phyloP scores from a whole-genome alignment of 768 basidiomycete species.

The Leccinellum albellum region DNA sequence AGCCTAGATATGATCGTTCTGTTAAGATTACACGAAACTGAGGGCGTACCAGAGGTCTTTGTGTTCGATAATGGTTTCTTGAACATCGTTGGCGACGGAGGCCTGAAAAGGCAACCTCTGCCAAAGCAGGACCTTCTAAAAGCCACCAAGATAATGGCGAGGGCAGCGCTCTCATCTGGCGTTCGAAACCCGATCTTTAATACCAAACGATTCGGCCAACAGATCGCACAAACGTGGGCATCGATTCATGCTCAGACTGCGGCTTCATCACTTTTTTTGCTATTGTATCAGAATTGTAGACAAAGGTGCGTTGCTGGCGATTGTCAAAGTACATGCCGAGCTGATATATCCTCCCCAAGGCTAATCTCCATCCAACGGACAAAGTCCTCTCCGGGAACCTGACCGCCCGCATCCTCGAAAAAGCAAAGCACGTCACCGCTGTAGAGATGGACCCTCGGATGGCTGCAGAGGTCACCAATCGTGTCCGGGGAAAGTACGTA shows the following conservation, averaged over 20 bases:
- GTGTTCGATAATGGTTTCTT: slow-evolving; percentile 67
- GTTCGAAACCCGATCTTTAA: slow-evolving; percentile 89
- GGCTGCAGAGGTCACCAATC: slow-evolving; percentile 96
- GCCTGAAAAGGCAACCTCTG: slow-evolving; percentile 22
- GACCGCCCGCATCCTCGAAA: slow-evolving; percentile 89
- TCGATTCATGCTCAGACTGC: slow-evolving; percentile 19
- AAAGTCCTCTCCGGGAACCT: slow-evolving; percentile 95
- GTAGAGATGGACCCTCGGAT: slow-evolving; percentile 98
- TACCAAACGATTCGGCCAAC: slow-evolving; percentile 93
- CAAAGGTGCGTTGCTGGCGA: slow-evolving; percentile 37
- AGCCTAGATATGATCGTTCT: neutral
- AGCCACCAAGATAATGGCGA: slow-evolving; percentile 39
- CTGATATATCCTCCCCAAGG: slow-evolving; percentile 41
- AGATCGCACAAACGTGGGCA: slow-evolving; percentile 82
- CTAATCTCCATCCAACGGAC: slow-evolving; percentile 89
- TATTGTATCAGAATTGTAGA: slow-evolving; percentile 51
- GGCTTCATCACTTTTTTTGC: slow-evolving; percentile 11
- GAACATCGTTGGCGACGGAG: slow-evolving; percentile 53
- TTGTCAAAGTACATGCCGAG: neutral
- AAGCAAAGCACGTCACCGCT: slow-evolving; percentile 88
- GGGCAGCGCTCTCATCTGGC: slow-evolving; percentile 37
- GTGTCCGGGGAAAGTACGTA: slow-evolving; percentile 96
- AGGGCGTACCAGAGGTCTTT: slow-evolving; percentile 56
- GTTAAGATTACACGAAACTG: neutral
- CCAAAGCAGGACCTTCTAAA: slow-evolving; percentile 26